A percentile compares a stretch with the other conserved stretches of the same genome.
These are phyloP conservation scores for Ilex paraguariensis DNA, from an alignment of 305 asterid species.

Conservation along the genomic window DNA sequence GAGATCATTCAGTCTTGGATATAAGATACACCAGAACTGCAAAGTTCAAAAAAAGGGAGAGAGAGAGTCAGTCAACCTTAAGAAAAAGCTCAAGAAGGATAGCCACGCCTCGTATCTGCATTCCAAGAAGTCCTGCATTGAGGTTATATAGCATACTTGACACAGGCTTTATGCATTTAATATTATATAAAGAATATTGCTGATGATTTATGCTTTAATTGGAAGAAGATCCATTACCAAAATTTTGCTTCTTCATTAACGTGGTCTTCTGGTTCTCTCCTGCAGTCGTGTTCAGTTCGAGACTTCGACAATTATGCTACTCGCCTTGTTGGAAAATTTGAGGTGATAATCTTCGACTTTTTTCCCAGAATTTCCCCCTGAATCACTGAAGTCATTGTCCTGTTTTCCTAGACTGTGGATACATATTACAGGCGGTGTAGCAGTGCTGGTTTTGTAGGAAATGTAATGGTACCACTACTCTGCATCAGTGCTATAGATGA, in stretches of 20 bases:
- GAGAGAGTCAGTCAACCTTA: too few relatives aligned
- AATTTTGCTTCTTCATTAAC: not conserved
- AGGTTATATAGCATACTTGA: too few relatives aligned
- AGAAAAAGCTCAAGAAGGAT: too few relatives aligned
- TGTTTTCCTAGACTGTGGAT: constrained; percentile 74
- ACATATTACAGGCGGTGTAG: constrained; percentile 82
- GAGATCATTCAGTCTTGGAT: too few relatives aligned
- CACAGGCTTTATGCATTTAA: too few relatives aligned
- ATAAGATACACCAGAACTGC: too few relatives aligned
- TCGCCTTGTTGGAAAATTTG: constrained; percentile 69
- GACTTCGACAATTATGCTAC: constrained; percentile 86
- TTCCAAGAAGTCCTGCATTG: too few relatives aligned
- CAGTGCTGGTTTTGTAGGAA: constrained; percentile 61
- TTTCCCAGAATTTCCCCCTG: not conserved
- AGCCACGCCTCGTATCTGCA: too few relatives aligned
- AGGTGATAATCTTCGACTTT: constrained; percentile 43
- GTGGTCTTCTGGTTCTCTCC: constrained; percentile 5
- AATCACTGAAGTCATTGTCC: constrained; percentile 6
- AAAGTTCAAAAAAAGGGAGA: too few relatives aligned
- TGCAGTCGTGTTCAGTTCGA: constrained; percentile 68
- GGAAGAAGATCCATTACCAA: too few relatives aligned
- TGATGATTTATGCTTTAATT: too few relatives aligned
- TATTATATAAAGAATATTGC: too few relatives aligned
- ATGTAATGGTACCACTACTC: constrained; percentile 80
- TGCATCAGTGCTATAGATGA: constrained; percentile 86